Evolutionary conservation across 768 basidiomycete species (phyloP).

Genomic region (Holtermannia corniformis): DNA sequence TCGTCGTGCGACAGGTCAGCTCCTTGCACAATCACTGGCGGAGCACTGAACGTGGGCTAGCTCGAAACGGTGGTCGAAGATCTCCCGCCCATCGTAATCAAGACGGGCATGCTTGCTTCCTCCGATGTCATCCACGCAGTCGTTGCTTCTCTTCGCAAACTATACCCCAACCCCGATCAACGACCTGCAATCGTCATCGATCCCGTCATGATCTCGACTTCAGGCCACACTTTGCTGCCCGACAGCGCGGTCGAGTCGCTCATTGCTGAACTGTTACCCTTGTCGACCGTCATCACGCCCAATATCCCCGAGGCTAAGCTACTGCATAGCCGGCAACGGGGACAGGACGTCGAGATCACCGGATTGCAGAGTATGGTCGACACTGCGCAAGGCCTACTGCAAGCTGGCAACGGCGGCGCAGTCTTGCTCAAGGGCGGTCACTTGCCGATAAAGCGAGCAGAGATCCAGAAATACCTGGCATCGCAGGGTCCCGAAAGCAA

Average conservation of each 20-base stretch:
- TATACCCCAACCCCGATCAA: conserved; percentile 9
- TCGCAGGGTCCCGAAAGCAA: conserved; percentile 42
- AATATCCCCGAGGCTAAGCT: conserved; percentile 73
- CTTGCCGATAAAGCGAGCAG: conserved; percentile 46
- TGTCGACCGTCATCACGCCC: conserved; percentile 67
- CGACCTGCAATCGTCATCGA: conserved; percentile 64
- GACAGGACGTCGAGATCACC: conserved; percentile 13
- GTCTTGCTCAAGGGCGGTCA: conserved; percentile 85
- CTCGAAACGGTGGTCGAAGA: conserved; percentile 63
- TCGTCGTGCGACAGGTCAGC: conserved; percentile 64
- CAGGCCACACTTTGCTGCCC: conserved; percentile 67
- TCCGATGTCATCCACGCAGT: conserved; percentile 50
- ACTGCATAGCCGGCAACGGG: conserved; percentile 46
- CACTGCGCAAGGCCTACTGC: conserved; percentile 45
- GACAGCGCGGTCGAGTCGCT: conserved; percentile 56
- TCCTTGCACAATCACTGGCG: not conserved
- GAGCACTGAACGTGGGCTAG: conserved; percentile 43
- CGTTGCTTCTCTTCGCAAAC: conserved; percentile 49
- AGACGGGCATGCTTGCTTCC: conserved; percentile 82
- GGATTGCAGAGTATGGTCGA: conserved; percentile 54
- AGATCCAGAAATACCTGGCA: conserved; percentile 53
- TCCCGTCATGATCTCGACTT: conserved; percentile 85
- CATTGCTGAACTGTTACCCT: conserved; percentile 57
- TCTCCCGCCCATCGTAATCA: conserved; percentile 61
- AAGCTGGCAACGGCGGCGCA: conserved; percentile 47